Conservation (phyloP, 352 stramenopile species). For the Achlya hypogyna region DNA sequence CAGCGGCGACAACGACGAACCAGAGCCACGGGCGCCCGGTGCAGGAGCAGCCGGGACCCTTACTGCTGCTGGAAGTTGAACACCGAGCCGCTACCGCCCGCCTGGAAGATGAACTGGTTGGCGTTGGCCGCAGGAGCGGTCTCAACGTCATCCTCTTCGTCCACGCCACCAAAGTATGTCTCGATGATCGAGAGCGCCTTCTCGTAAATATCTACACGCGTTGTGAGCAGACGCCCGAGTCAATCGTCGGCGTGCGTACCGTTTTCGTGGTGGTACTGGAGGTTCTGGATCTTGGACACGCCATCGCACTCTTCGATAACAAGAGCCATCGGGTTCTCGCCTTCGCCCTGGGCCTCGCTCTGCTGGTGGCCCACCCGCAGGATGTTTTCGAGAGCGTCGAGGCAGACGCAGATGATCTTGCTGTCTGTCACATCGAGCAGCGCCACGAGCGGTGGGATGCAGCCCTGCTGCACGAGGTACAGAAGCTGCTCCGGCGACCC, state of each 20-base stretch:
- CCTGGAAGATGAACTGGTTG: constrained; percentile 60
- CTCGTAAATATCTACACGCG: constrained; percentile 77
- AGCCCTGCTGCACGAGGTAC: constrained; percentile 95
- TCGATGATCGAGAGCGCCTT: constrained; percentile 94
- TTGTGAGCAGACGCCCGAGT: background rate
- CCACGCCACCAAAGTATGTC: constrained; percentile 96
- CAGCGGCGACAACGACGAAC: background rate
- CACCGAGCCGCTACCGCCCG: constrained; percentile 20
- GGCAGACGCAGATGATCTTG: constrained; percentile 94
- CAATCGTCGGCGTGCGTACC: constrained; percentile 42
- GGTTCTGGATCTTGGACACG: constrained; percentile 94
- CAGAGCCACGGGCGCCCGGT: background rate
- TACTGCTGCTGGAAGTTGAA: constrained; percentile 21
- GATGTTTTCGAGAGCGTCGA: constrained; percentile 97
- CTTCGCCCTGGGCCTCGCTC: constrained; percentile 64
- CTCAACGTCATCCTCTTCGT: constrained; percentile 90
- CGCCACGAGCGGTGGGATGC: constrained; percentile 95
- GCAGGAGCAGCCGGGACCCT: constrained; percentile 14
- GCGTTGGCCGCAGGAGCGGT: constrained; percentile 31
- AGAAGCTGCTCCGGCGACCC: constrained; percentile 91
- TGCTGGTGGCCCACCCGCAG: constrained; percentile 75
- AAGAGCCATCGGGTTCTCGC: constrained; percentile 93
- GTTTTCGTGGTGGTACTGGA: constrained; percentile 96
- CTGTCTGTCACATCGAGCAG: constrained; percentile 88
- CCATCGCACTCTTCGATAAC: constrained; percentile 94